phyloP scores from a whole-genome alignment of 2,329 filamentous ascomycete species.

The Diaporthe humulicola region DNA sequence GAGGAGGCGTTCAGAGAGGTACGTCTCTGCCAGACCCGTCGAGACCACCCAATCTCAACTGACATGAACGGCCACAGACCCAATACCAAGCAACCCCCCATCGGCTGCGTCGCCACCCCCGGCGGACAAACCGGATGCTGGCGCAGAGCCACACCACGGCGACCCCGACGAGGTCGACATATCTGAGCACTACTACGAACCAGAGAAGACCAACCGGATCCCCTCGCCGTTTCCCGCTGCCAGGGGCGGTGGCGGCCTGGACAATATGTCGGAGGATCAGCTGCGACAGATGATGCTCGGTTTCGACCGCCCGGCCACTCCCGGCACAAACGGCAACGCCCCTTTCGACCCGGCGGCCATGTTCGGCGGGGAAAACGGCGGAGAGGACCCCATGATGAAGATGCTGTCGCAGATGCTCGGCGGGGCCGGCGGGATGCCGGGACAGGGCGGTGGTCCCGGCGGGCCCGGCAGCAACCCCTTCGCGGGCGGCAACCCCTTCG shows the following conservation, averaged over 20 bases:
- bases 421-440: slow-evolving; percentile 45
- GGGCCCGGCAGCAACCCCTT: slow-evolving; percentile 51
- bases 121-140: slow-evolving; percentile 49
- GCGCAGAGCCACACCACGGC: slow-evolving; percentile 56
- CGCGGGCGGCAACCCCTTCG: slow-evolving; percentile 48
- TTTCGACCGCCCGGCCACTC: slow-evolving; percentile 57
- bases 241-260: slow-evolving; percentile 48
- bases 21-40: slow-evolving; percentile 36
- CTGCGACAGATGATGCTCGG: slow-evolving; percentile 76
- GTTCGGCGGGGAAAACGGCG: slow-evolving; percentile 44
- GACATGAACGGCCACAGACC: slow-evolving; percentile 10
- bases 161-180: slow-evolving; percentile 86
- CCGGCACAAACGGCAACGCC: slow-evolving; percentile 41
- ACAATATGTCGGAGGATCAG: slow-evolving; percentile 67
- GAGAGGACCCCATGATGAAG: slow-evolving; percentile 77
- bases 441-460: slow-evolving; percentile 49
- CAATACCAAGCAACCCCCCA: slow-evolving; percentile 37
- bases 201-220: slow-evolving; percentile 58
- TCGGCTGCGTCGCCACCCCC: slow-evolving; percentile 50
- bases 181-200: slow-evolving; percentile 78
- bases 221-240: slow-evolving; percentile 41
- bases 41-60: slow-evolving; percentile 15
- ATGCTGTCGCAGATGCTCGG: slow-evolving; percentile 82
- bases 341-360: slow-evolving; percentile 48
- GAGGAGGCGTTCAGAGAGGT: slow-evolving; percentile 68